These are phyloP conservation scores for Rozella allomycis DNA, from an alignment of 371 early-diverging fungal genomes.

Conservation along the genomic window DNA sequence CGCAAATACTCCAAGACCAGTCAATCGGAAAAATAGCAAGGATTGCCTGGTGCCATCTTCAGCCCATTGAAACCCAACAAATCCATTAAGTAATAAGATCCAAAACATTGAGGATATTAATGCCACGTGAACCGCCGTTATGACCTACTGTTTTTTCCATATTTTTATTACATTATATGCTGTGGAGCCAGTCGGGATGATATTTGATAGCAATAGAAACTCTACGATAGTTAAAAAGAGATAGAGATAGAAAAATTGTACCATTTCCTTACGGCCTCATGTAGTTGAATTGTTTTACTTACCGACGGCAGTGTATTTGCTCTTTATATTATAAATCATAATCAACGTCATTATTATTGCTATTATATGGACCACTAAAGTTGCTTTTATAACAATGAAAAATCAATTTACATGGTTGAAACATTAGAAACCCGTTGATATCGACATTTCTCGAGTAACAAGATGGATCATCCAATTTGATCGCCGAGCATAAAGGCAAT, in stretches of 20 bases:
- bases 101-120: slow-evolving; percentile 61
- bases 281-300: slow-evolving; percentile 8
- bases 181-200: slow-evolving; percentile 55
- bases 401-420: slow-evolving; percentile 52
- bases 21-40: slow-evolving; percentile 55
- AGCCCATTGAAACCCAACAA: slow-evolving; percentile 85
- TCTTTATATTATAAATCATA: slow-evolving; percentile 87
- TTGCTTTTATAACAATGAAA: slow-evolving; percentile 15
- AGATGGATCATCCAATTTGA: slow-evolving; percentile 60
- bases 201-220: slow-evolving; percentile 60
- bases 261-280: slow-evolving; percentile 79
- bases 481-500: slow-evolving; percentile 66
- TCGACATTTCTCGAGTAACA: slow-evolving; percentile 87
- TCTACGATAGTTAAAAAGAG: slow-evolving; percentile 58
- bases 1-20: slow-evolving; percentile 49
- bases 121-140: slow-evolving; percentile 61
- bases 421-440: slow-evolving; percentile 41
- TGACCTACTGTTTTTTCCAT: slow-evolving; percentile 31
- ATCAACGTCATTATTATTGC: slow-evolving; percentile 83
- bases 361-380: slow-evolving; percentile 64
- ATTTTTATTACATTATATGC: slow-evolving; percentile 51
- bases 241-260: slow-evolving; percentile 88
- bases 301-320: slow-evolving; percentile 93
- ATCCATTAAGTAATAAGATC: slow-evolving; percentile 77
- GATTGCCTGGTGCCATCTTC: slow-evolving; percentile 70